Evolutionary conservation across 164 flowering plant species (phyloP).

Genomic region (Litsea cubeba): DNA sequence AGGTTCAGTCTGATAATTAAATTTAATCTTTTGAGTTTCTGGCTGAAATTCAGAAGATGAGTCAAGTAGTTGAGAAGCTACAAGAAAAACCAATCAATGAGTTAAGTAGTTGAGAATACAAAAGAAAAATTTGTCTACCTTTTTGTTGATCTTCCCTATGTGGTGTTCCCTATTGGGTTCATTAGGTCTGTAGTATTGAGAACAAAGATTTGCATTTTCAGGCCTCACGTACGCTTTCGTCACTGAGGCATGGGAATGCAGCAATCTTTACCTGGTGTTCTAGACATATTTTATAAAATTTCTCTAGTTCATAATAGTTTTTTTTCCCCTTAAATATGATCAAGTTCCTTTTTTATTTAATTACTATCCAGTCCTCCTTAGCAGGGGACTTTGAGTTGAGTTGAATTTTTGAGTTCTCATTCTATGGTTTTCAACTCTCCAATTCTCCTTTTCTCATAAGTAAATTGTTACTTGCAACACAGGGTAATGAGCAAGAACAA

Average conservation of each 20-base stretch:
- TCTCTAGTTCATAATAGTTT: no score
- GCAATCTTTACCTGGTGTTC: neutral
- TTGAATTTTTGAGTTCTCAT: no score
- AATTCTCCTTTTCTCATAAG: neutral
- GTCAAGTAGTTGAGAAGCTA: neutral
- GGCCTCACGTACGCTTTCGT: neutral
- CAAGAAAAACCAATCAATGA: neutral
- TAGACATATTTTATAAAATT: no score
- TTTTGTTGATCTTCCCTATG: neutral
- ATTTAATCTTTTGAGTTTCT: neutral
- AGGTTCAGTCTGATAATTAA: neutral
- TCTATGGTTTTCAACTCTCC: neutral
- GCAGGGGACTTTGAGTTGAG: neutral
- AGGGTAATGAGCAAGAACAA: constrained; percentile 40
- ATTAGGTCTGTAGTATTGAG: neutral
- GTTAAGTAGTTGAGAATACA: neutral
- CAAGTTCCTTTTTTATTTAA: neutral
- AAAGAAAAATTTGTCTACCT: no score
- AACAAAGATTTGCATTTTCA: neutral
- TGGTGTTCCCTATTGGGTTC: neutral
- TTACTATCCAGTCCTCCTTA: neutral
- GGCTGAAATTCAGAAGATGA: neutral
- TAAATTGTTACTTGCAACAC: constrained; percentile 4
- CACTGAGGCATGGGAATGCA: neutral
- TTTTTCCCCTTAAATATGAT: no score